Evolutionary conservation across 2,329 filamentous ascomycete genomes (phyloP).

Genomic region (Penicillium sp.): DNA sequence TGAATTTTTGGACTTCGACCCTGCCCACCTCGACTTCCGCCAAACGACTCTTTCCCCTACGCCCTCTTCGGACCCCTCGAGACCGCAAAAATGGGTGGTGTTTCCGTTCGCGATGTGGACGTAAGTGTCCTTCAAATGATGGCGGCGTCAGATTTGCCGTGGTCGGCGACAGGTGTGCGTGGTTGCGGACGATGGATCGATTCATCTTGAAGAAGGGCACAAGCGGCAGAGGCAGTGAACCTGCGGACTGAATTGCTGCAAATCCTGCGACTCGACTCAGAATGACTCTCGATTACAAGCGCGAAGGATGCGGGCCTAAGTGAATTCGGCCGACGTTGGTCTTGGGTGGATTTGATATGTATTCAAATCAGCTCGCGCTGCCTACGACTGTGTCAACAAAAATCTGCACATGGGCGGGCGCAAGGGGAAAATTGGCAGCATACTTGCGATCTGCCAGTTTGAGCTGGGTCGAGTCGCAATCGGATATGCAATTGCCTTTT

Average conservation of each 20-base stretch:
- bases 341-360: neutral
- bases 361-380: no score
- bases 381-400: no score
- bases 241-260: neutral
- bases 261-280: neutral
- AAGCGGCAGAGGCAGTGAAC: constrained; percentile 4
- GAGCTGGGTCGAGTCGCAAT: constrained; percentile 4
- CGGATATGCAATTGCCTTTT: constrained; percentile 9
- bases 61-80: constrained; percentile 30
- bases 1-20: constrained; percentile 39
- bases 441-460: neutral
- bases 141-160: constrained; percentile 8
- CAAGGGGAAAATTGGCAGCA: neutral
- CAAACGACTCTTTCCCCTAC: constrained; percentile 25
- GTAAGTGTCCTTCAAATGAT: constrained; percentile 39
- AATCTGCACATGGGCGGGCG: neutral
- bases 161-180: constrained; percentile 14
- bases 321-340: neutral
- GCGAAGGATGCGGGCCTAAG: no score
- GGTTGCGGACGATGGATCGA: constrained; percentile 12
- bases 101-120: constrained; percentile 62
- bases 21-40: constrained; percentile 33
- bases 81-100: constrained; percentile 59
- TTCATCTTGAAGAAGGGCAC: constrained; percentile 16
- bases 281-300: no score